Percentiles rank a stretch among this genome's conserved stretches.
phyloP scores from a whole-genome alignment of 2,329 filamentous ascomycete genomes.

The Dactylellina parvicollis region DNA sequence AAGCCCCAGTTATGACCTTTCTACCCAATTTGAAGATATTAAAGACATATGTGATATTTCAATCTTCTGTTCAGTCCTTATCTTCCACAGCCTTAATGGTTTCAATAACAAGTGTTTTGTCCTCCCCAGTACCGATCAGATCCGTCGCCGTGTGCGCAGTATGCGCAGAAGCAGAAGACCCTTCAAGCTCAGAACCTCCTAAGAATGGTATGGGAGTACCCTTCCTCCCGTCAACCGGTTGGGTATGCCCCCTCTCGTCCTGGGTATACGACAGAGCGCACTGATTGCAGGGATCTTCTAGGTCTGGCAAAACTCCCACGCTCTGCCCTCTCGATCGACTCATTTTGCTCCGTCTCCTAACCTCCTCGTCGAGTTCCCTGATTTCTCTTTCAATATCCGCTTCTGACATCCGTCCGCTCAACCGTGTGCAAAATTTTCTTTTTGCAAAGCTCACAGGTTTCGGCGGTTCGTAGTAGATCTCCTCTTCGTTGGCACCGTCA shows the following conservation, averaged over 20 bases:
- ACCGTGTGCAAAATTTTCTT: constrained; percentile 30
- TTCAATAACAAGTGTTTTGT: constrained; percentile 11
- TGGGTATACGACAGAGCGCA: constrained; percentile 44
- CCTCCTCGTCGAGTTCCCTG: constrained; percentile 47
- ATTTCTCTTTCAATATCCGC: constrained; percentile 48
- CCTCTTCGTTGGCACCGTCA: constrained; percentile 3
- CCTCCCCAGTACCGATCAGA: neutral
- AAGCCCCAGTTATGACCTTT: too few relatives aligned
- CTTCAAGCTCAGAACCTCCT: constrained; percentile 21
- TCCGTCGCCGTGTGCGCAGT: neutral
- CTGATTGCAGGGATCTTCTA: constrained; percentile 41
- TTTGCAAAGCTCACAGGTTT: constrained; percentile 38
- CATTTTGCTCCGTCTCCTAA: constrained; percentile 40
- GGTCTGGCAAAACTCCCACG: constrained; percentile 40
- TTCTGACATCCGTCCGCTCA: constrained; percentile 34
- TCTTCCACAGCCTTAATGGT: constrained; percentile 13
- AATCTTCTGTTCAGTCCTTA: neutral
- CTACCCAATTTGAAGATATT: too few relatives aligned
- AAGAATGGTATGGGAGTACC: constrained; percentile 45
- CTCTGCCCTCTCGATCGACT: constrained; percentile 36
- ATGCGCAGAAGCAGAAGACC: neutral
- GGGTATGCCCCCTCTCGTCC: constrained; percentile 47
- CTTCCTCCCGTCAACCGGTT: constrained; percentile 48
- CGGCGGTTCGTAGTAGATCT: constrained; percentile 46
- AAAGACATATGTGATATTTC: neutral